Base-by-base conservation (phyloP, 768 basidiomycete species). In the Calocybe cyanea region DNA sequence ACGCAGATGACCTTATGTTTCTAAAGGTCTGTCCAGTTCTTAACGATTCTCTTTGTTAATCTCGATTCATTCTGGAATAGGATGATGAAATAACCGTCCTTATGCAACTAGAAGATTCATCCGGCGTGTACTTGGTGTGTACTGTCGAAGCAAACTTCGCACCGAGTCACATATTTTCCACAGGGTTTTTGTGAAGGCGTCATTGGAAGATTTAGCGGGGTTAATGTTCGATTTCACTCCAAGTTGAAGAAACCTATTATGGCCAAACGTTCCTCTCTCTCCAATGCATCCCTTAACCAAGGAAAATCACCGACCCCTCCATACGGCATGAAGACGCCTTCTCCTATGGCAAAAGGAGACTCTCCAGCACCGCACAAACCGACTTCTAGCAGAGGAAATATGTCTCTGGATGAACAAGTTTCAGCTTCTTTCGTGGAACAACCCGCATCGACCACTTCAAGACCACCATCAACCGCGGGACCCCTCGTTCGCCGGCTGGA, bases 171-270 rank as follows among this genome's bases (percentile, higher is more conserved):
- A 9, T 9, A 7, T n/a, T 42, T 11, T 43, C 17, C 38, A 0
- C 54, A 90, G 88, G 90, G 91, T 3, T 87, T 83, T 53, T 93
- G 90, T 57, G 90, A 93, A 66, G 90, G 84, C 42, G 86, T 92
- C 42, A 85, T 92, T 2, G 90, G 90, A 8, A 74, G 80, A 4
- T 92, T 93, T 58, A 65, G 67, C 14, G 81, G 76, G 0, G 52
- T 62, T 17, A 68, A 83, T 46, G 90, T 93, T 8, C 75, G 67
- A 6, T 87, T 92, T 57, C 80, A 80, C 48, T 71, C 76, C 2
- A 85, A 80, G 53, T 76, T 93, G 50, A 92, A 93, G 71, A 82
- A 79, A 43, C 85, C 87, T 0, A 69, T 92, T 51, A 83, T 85
- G 72, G 76, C 87, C 2, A 89, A 86, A 63, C 77, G 88, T 1